Base-by-base conservation (phyloP, 148 eudicot species). In the Heliamphora exappendiculata region DNA sequence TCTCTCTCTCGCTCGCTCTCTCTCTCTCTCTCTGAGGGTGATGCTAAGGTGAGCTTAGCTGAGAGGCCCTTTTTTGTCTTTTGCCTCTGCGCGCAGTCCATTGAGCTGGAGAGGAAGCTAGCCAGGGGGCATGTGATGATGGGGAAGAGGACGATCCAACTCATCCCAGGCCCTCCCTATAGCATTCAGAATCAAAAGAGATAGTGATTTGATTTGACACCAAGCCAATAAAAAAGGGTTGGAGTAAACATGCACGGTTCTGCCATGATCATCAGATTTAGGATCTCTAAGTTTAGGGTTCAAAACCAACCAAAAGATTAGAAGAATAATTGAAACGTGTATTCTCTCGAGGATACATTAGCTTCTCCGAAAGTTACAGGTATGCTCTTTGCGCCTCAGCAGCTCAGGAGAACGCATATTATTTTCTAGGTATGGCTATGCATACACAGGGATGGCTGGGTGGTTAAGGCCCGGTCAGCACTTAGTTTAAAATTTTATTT, bases 281-380 rank as follows among this genome's bases (percentile, higher is more conserved):
- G 54, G 12, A n/a, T n/a, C 8, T 3, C 28, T 19, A 7, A 29
- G 29, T 7, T 14, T 19, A 49, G 62, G 59, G 37, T 29, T 17
- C 7, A 70, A 13, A 11, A 5, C 75, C 10, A 51, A 4, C 74
- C 33, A 19, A 33, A 2, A 10, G 17, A 17, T 7, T 1, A 28
- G 36, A 44, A 69, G 13, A 47, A 33, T 64, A 10, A 64, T 64
- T 4, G 28, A 10, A 3, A 65, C 3, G 16, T 2, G 3, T n/a
- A n/a, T n/a, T n/a, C n/a, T n/a, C n/a, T n/a, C n/a, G n/a, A n/a
- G 24, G 70, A 29, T 53, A 51, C 75, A 53, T 72, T 72, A 51
- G 75, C 42, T 72, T 72, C 63, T 51, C 75, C 62, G 75, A 72
- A 72, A n/a, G 62, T 31, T 63, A 33, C 17, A 47, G 58, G 58